phyloP scores from a whole-genome alignment of 768 basidiomycete species.

The Russula sp. region DNA sequence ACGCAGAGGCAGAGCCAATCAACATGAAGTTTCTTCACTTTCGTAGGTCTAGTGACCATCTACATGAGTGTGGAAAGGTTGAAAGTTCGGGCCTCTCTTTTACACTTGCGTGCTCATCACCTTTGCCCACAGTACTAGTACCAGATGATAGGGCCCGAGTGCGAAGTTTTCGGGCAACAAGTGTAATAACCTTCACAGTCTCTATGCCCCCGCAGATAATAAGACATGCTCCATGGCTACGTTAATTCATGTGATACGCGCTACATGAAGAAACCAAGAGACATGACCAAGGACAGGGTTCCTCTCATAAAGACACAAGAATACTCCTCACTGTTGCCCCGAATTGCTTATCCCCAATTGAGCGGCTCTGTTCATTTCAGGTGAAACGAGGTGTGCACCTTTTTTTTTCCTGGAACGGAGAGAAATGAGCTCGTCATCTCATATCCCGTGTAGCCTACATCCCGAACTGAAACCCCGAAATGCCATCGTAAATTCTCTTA shows the following conservation, averaged over 20 bases:
- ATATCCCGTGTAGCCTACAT: constrained; percentile 57
- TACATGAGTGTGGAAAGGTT: too few species aligned
- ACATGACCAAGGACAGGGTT: constrained; percentile 95
- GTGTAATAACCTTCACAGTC: constrained; percentile 86
- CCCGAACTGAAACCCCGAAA: constrained; percentile 67
- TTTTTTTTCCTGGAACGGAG: not conserved
- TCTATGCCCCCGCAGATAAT: constrained; percentile 91
- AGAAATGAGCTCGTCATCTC: not conserved
- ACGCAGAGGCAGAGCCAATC: too few species aligned
- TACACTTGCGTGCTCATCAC: too few species aligned
- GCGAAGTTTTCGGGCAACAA: constrained; percentile 70
- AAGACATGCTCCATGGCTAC: constrained; percentile 45
- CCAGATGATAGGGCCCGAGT: too few species aligned
- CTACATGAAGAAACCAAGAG: constrained; percentile 80
- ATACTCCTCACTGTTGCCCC: constrained; percentile 43
- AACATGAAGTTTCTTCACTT: too few species aligned
- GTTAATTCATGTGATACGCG: not conserved
- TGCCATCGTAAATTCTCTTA: constrained; percentile 83
- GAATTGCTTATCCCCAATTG: not conserved
- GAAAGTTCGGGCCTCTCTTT: too few species aligned
- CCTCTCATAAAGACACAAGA: constrained; percentile 87
- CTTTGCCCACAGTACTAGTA: too few species aligned
- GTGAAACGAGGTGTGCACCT: constrained; percentile 67
- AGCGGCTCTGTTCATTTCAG: constrained; percentile 40
- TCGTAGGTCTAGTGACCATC: too few species aligned